A percentile compares a stretch with the other conserved stretches of the same genome.
Evolutionary conservation across 345 rosid species (phyloP).

Genomic region (Erucastrum elatum): DNA sequence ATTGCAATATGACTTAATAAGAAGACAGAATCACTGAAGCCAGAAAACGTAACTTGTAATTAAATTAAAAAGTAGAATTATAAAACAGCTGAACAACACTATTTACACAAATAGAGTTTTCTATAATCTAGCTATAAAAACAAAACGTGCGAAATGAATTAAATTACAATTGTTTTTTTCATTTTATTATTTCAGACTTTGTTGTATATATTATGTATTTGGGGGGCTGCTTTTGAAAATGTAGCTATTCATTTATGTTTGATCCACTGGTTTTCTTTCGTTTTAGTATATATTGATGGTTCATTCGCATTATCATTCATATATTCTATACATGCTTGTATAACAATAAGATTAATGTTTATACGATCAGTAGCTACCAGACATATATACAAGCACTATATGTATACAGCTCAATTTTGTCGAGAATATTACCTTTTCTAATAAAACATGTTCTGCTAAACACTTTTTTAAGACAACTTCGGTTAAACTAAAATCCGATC

Average conservation of each 20-base stretch:
- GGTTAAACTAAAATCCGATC: not conserved
- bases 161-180: not conserved
- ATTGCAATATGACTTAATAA: not conserved
- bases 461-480: not conserved
- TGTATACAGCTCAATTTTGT: conserved; percentile 13
- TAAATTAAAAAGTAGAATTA: no score
- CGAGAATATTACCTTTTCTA: conserved; percentile 28
- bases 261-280: not conserved
- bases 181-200: not conserved
- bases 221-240: no score
- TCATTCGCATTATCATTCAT: not conserved
- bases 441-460: conserved; percentile 15
- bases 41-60: no score
- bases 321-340: not conserved
- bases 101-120: not conserved
- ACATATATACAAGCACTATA: not conserved
- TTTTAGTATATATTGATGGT: not conserved
- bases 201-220: no score
- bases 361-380: conserved; percentile 4
- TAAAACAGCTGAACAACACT: no score
- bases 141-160: not conserved
- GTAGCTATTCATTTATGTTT: not conserved
- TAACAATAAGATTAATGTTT: not conserved
- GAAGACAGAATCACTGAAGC: not conserved
- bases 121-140: no score